These are phyloP conservation scores for Phenoliferia sp. DNA, from an alignment of 1,284 basidiomycete genomes.

Conservation along the genomic window DNA sequence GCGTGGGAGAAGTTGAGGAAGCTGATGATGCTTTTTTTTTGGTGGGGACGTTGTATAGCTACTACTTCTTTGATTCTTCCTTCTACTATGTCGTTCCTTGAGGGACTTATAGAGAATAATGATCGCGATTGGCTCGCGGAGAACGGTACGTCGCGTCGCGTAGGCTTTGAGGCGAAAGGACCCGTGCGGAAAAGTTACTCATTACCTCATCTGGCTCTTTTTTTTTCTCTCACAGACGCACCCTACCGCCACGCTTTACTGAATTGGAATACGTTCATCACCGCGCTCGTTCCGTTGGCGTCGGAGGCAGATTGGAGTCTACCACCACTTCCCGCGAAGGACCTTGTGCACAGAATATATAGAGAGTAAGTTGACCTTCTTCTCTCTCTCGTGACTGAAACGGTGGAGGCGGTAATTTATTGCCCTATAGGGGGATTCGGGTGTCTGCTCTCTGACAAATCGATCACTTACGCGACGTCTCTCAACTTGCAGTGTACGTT, in stretches of 20 bases:
- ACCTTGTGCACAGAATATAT: constrained; percentile 40
- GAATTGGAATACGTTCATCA: constrained; percentile 39
- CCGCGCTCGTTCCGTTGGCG: constrained; percentile 37
- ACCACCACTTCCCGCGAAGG: constrained; percentile 41
- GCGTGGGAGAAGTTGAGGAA: no score
- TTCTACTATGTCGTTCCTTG: constrained; percentile 39
- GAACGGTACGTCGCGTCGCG: constrained; percentile 14
- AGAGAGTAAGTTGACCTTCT: constrained; percentile 17
- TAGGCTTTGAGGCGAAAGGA: neutral
- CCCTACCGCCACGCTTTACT: constrained; percentile 31
- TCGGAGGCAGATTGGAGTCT: constrained; percentile 39
- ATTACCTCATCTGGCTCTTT: neutral
- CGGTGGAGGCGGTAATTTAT: no score
- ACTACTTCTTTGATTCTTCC: constrained; percentile 32
- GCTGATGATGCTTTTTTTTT: neutral
- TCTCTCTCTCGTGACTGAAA: neutral
- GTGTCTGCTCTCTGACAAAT: no score
- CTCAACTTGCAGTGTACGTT: constrained; percentile 11
- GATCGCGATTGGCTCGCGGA: constrained; percentile 39
- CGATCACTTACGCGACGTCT: no score
- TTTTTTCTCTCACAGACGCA: constrained; percentile 18
- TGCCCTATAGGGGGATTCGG: no score
- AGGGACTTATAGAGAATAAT: constrained; percentile 35
- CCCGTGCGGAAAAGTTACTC: neutral
- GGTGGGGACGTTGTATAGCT: constrained; percentile 14